phyloP scores from a whole-genome alignment of 805 yeast species.

The Scheffersomyces lignosus region DNA sequence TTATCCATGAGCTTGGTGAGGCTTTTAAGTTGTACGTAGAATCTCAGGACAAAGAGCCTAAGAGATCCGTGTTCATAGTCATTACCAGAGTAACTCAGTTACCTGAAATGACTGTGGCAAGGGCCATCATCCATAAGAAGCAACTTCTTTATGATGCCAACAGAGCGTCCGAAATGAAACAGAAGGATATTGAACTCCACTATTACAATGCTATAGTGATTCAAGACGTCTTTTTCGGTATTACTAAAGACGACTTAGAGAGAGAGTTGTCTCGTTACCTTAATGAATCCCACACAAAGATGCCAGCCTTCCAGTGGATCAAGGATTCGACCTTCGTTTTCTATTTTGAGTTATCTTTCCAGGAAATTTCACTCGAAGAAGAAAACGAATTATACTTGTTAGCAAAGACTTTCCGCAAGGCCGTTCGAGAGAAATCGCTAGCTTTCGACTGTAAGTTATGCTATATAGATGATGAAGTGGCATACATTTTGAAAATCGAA shows the following conservation, averaged over 20 bases:
- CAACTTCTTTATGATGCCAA: slow-evolving; percentile 16
- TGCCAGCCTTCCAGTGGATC: slow-evolving; percentile 40
- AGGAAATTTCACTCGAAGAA: slow-evolving; percentile 32
- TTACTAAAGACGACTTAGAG: slow-evolving; percentile 47
- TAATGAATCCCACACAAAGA: slow-evolving; percentile 20
- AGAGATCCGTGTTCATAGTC: slow-evolving; percentile 66
- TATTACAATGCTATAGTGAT: slow-evolving; percentile 56
- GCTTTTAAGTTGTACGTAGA: slow-evolving; percentile 61
- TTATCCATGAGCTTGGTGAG: slow-evolving; percentile 67
- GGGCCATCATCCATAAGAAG: slow-evolving; percentile 31
- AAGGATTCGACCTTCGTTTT: slow-evolving; percentile 42
- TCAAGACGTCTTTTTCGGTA: slow-evolving; percentile 53
- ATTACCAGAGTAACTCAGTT: slow-evolving; percentile 28
- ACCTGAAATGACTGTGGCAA: slow-evolving; percentile 50
- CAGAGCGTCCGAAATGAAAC: slow-evolving; percentile 20
- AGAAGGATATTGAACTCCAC: slow-evolving; percentile 25
- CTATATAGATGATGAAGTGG: slow-evolving; percentile 33
- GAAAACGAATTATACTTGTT: slow-evolving; percentile 46
- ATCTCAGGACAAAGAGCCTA: slow-evolving; percentile 81
- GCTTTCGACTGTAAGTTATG: slow-evolving; percentile 53
- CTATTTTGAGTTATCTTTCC: slow-evolving; percentile 34
- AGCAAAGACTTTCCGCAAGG: slow-evolving; percentile 31
- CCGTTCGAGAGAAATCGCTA: slow-evolving; percentile 39
- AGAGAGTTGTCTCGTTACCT: slow-evolving; percentile 22
- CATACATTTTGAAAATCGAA: slow-evolving; percentile 18